These are phyloP conservation scores for Hyaloscypha variabilis DNA, from an alignment of 495 filamentous ascomycete genomes.

Conservation along the genomic window DNA sequence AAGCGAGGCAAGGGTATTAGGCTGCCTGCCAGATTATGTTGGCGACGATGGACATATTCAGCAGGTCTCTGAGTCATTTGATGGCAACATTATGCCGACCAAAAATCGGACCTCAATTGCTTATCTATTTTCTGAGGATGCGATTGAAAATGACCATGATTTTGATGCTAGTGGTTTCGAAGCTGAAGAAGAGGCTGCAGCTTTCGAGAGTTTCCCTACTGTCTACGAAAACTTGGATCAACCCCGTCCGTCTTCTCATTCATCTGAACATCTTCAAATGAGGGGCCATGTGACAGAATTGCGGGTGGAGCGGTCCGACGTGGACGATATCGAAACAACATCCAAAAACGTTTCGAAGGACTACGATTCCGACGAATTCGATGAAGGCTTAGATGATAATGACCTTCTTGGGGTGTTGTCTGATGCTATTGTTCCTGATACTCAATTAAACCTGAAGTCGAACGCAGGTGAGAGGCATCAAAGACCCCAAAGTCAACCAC, in stretches of 20 bases:
- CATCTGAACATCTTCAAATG: background rate
- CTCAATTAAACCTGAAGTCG: background rate
- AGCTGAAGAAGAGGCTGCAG: background rate
- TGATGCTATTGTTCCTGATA: conserved; percentile 2
- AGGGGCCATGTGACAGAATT: background rate
- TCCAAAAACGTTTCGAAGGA: background rate
- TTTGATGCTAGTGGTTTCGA: background rate
- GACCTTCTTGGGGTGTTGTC: conserved; percentile 30
- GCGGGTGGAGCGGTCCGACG: conserved; percentile 10
- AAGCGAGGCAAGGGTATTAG: background rate
- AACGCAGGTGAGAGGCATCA: background rate
- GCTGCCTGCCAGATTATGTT: background rate
- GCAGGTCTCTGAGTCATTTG: background rate
- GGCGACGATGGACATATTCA: background rate
- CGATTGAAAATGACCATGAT: background rate
- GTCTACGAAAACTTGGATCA: background rate
- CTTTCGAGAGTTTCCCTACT: background rate
- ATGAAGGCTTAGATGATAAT: conserved; percentile 26
- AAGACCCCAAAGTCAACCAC: background rate
- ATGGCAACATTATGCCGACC: background rate
- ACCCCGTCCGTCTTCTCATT: background rate
- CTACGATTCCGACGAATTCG: conserved; percentile 23
- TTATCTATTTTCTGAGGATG: background rate
- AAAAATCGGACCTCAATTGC: background rate
- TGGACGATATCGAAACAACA: conserved; percentile 1